Evolutionary conservation across 805 yeast genomes (phyloP), one percentile per base, ranked within the genome.

Genomic region (Spencermartinsiella europaea): DNA sequence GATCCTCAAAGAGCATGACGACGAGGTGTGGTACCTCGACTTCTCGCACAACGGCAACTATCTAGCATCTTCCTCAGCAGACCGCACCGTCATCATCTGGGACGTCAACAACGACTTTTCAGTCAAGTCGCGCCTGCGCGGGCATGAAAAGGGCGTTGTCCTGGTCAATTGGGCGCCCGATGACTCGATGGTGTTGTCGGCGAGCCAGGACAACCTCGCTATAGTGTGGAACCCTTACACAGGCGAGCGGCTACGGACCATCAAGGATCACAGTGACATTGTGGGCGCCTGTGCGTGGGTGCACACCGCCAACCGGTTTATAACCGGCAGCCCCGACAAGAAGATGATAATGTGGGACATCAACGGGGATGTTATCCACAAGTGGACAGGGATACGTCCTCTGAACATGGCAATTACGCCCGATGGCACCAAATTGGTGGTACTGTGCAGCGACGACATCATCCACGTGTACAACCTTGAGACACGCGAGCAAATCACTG

Each of bases 21-120:
- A 82, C 58, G 95, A 90, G 62, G 91, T 87, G 10, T 90, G 97
- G 97, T 83, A 73, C 59, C 72, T 84, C 12, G 76, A 77, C 47
- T 89, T 86, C 59, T 83, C 93, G 4, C 85, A 88, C 39, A 75
- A 77, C 65, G 96, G 96, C 2, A 74, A 72, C 51, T 80, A 70
- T 52, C 67, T 90, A 34, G 95, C 87, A n/a, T 77, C 90, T 0
- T 84, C 90, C 0, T 80, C 93, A 5, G 74, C 79, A 14, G 95
- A 87, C 60, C 73, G 79, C 4, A 69, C 73, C 20, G 71, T 86
- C 33, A 66, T 79, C 27, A 70, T 89, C 10, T 88, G 85, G 67
- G 83, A 82, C 60, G 83, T 81, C 12, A 35, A 22, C 5, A 38
- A 39, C 1, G 66, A 68, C 33, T 44, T 38, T 21, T 21, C 37